Percentiles rank a stretch among this genome's conserved stretches.
These are phyloP conservation scores for Hypoxylon lienhwacheense DNA, from an alignment of 495 filamentous ascomycete species.

Conservation along the genomic window DNA sequence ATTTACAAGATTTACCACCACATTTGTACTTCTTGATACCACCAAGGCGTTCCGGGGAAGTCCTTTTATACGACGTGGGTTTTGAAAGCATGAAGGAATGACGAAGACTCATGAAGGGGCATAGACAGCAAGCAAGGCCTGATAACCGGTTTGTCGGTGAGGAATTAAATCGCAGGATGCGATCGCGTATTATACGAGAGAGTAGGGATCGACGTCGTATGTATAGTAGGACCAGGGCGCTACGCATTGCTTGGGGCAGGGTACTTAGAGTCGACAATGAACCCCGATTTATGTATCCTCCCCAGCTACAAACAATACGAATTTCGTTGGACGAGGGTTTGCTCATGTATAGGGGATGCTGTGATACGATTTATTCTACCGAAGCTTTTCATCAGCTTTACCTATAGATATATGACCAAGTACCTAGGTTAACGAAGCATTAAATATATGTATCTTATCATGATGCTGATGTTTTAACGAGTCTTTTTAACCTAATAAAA, in stretches of 20 bases:
- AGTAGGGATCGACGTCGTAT: slow-evolving; percentile 8
- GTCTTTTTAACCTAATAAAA: no score
- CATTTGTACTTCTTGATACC: slow-evolving; percentile 36
- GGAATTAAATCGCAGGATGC: not conserved
- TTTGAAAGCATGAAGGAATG: slow-evolving; percentile 26
- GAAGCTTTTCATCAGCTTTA: no score
- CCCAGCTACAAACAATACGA: not conserved
- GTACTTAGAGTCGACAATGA: slow-evolving; percentile 5
- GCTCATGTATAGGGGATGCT: no score
- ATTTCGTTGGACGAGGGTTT: no score
- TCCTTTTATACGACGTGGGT: slow-evolving; percentile 9
- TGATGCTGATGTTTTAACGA: no score
- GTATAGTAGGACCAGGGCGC: slow-evolving; percentile 23
- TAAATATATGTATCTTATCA: no score
- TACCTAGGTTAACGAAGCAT: no score
- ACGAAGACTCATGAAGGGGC: slow-evolving; percentile 11
- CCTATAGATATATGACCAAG: no score
- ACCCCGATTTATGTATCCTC: slow-evolving; percentile 5
- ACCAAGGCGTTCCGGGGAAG: slow-evolving; percentile 36
- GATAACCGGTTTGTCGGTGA: slow-evolving; percentile 5
- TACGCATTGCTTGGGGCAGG: not conserved
- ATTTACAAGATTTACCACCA: slow-evolving; percentile 18
- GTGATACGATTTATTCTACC: no score
- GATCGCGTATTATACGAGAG: slow-evolving; percentile 4
- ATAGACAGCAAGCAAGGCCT: slow-evolving; percentile 20